These are phyloP conservation scores for Candida namnaoensis DNA, from an alignment of 805 yeast genomes.

Conservation along the genomic window DNA sequence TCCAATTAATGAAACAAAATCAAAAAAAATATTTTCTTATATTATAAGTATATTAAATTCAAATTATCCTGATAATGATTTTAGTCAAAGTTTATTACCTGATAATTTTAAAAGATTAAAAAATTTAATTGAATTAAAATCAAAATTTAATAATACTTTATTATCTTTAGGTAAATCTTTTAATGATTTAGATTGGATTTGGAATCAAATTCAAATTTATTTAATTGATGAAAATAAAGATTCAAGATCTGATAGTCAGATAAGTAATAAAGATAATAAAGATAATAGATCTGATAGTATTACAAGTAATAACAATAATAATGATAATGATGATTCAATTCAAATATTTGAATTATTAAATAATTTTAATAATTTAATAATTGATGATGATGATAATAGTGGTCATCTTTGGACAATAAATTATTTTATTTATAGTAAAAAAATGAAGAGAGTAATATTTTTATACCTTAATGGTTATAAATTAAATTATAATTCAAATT, in stretches of 20 bases:
- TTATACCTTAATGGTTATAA: constrained; percentile 57
- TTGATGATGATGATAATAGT: constrained; percentile 34
- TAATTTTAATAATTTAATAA: constrained; percentile 40
- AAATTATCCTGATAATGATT: constrained; percentile 94
- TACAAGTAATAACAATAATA: no score
- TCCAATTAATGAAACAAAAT: constrained; percentile 76
- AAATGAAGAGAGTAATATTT: constrained; percentile 85
- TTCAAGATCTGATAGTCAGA: no score
- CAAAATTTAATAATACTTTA: constrained; percentile 70
- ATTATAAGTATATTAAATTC: constrained; percentile 85
- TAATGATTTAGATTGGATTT: constrained; percentile 51
- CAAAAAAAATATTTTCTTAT: constrained; percentile 85
- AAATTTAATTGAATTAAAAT: constrained; percentile 37
- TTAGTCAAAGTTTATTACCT: constrained; percentile 71
- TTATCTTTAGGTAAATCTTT: constrained; percentile 51
- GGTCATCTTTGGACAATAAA: constrained; percentile 44
- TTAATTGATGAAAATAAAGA: constrained; percentile 32
- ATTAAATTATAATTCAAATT: constrained; percentile 21
- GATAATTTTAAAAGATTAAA: constrained; percentile 50
- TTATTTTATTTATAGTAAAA: constrained; percentile 90
- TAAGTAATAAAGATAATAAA: no score
- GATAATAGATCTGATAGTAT: no score
- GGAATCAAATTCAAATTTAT: constrained; percentile 82
- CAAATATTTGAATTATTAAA: not conserved
- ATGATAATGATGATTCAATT: no score